Percentiles rank a stretch among this genome's conserved stretches.
These are phyloP conservation scores for Prototheca wickerhamii DNA, from an alignment of 163 green algal genomes.

Conservation along the genomic window DNA sequence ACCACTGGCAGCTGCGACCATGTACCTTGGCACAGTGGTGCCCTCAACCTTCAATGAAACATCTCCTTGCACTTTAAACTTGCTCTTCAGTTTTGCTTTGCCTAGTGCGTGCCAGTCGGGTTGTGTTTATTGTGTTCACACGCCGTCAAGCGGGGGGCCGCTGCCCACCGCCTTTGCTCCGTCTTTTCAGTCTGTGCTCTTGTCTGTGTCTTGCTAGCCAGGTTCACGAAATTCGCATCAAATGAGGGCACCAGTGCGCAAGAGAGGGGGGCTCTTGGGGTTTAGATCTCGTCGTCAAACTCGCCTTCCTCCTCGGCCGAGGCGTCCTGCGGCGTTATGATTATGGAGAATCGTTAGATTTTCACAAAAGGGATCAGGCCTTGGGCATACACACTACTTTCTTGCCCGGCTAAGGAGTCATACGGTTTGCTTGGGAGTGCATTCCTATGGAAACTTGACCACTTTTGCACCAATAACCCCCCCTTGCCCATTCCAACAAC, in stretches of 20 bases:
- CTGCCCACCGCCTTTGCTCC: neutral
- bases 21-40: too few species aligned
- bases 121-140: too few species aligned
- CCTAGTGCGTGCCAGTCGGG: too few species aligned
- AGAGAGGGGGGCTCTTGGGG: neutral
- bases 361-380: too few species aligned
- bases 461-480: neutral
- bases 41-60: too few species aligned
- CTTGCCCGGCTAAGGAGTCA: neutral
- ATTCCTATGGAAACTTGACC: neutral
- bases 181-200: neutral
- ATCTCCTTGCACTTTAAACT: too few species aligned
- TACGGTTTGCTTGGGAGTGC: neutral
- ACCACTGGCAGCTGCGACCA: too few species aligned
- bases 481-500: neutral
- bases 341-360: too few species aligned
- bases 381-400: neutral
- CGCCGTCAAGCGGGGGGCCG: too few species aligned
- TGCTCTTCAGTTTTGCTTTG: too few species aligned
- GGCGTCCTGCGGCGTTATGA: constrained; percentile 84
- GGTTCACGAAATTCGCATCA: too few species aligned
- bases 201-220: too few species aligned
- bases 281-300: constrained; percentile 47
- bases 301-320: constrained; percentile 86
- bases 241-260: neutral